A percentile compares a stretch with the other conserved stretches of the same genome.
Conservation (phyloP, 352 stramenopile genomes). For the Globisporangium sylvaticum region DNA sequence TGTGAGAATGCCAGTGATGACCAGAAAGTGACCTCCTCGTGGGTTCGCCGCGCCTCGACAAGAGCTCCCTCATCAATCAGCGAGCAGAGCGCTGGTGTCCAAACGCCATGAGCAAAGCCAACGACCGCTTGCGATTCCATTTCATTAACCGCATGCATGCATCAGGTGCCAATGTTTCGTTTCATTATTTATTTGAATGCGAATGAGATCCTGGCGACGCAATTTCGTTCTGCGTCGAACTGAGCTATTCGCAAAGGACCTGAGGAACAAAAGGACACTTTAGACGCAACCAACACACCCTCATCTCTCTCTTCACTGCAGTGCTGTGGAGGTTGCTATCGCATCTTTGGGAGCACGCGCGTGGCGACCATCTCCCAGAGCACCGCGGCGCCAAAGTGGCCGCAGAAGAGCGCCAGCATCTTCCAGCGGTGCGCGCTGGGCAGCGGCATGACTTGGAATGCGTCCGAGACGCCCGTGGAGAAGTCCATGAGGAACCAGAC, state of each 20-base stretch:
- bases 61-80: no score
- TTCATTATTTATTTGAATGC: not conserved
- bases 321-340: not conserved
- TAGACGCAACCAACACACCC: not conserved
- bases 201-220: not conserved
- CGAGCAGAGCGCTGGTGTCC: not conserved
- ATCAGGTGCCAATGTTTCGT: not conserved
- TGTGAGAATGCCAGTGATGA: not conserved
- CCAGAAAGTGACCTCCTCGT: no score
- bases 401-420: conserved; percentile 42
- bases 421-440: conserved; percentile 30
- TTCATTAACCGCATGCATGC: not conserved
- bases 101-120: not conserved
- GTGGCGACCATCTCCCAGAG: conserved; percentile 30
- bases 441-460: conserved; percentile 49
- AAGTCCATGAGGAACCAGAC: conserved; percentile 51
- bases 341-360: conserved; percentile 20
- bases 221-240: conserved; percentile 1
- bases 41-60: no score
- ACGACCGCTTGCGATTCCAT: not conserved
- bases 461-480: conserved; percentile 25
- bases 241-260: not conserved
- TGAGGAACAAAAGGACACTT: not conserved
- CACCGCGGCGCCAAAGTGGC: conserved; percentile 21
- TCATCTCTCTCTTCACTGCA: not conserved